Evolutionary conservation across 352 stramenopile species (phyloP), one percentile per base, ranked within the genome.

Genomic region (Thraustotheca clavata): DNA sequence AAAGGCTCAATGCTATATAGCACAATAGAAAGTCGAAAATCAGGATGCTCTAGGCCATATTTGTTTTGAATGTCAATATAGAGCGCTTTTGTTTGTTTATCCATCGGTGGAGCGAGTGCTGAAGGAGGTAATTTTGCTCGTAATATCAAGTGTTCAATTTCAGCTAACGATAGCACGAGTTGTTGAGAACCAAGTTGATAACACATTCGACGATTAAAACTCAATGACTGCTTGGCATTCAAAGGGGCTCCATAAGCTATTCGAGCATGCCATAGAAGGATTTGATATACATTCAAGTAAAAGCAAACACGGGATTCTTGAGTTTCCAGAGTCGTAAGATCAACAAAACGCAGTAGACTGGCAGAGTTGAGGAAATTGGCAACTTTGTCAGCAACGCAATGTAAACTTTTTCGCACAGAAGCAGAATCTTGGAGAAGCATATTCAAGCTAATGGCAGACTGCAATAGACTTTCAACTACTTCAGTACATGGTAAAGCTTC

Each of bases 221-320:
- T 57, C 26, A 62, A 69, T 79, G 79, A 92, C 14, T 88, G 75
- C 11, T 70, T 67, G n/a, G n/a, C n/a, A n/a, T n/a, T n/a, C n/a
- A n/a, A n/a, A 3, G 79, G 77, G 43, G 82, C 87, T 1, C 80
- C 80, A 59, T 86, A 72, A 2, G 76, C 70, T 47, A 89, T 85
- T 75, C 89, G 87, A 11, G 80, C 82, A 54, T 94, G 84, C 4
- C 80, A 79, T 2, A 89, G 62, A n/a, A 94, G 67, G 1, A 73
- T 71, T 48, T 91, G 80, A 43, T 89, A 90, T 54, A 94, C 40
- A 59, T 94, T 94, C 48, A 94, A 68, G 43, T 86, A 91, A 43
- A 94, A 90, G 7, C 76, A 63, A 0, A 91, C 43, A 20, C 86
- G 76, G 18, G 87, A 71, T 67, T 94, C 84, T 26, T 91, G 79